phyloP scores from a whole-genome alignment of 1,139 yeast genomes.

The Blastobotrys malaysiensis region DNA sequence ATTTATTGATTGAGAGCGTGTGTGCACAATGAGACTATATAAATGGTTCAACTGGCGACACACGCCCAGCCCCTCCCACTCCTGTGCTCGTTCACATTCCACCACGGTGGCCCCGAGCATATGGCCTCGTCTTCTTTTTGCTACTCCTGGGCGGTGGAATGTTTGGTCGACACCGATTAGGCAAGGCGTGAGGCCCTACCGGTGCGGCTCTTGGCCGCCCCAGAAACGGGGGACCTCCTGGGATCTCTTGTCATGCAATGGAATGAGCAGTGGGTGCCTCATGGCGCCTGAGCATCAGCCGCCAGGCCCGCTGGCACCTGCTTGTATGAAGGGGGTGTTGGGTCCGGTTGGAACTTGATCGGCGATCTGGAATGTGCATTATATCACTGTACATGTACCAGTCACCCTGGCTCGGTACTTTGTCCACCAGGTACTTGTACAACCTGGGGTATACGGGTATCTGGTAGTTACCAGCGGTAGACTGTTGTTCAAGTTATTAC shows the following conservation, averaged over 20 bases:
- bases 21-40: background rate
- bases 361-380: background rate
- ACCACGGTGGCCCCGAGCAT: background rate
- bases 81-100: background rate
- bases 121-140: background rate
- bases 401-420: too few relatives aligned
- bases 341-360: background rate
- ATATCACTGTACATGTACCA: too few relatives aligned
- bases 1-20: background rate
- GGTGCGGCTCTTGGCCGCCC: background rate
- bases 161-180: background rate
- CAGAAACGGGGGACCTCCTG: background rate
- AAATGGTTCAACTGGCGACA: too few relatives aligned
- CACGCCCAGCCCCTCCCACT: background rate
- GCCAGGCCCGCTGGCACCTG: background rate
- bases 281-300: background rate
- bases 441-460: too few relatives aligned
- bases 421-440: too few relatives aligned
- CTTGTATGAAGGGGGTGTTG: background rate
- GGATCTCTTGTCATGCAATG: background rate
- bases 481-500: too few relatives aligned
- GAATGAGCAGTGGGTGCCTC: background rate
- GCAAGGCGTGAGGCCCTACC: background rate
- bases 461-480: too few relatives aligned
- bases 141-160: background rate